These are phyloP conservation scores for Combretum micranthum DNA, from an alignment of 345 rosid genomes.

Conservation along the genomic window DNA sequence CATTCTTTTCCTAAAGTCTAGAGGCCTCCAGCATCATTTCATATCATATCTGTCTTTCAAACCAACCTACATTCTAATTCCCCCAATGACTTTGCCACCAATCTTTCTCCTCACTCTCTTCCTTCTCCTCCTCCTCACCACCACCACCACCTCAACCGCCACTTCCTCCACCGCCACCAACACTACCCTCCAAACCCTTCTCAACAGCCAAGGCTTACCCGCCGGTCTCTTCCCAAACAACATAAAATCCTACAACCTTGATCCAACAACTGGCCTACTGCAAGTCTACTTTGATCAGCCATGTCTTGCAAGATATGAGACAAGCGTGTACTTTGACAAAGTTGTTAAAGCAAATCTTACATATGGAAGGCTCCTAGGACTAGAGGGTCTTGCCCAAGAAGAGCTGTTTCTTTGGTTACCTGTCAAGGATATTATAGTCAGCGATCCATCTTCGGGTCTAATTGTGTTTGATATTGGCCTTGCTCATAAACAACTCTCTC, in stretches of 20 bases:
- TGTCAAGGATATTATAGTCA: slow-evolving; percentile 70
- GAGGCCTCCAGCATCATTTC: too few species aligned
- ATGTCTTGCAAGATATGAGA: slow-evolving; percentile 64
- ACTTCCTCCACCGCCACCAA: slow-evolving; percentile 3
- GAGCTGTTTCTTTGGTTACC: slow-evolving; percentile 90
- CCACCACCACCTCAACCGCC: background rate
- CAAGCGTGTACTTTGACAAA: slow-evolving; percentile 52
- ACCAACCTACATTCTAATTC: too few species aligned
- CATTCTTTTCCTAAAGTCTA: too few species aligned
- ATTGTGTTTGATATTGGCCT: slow-evolving; percentile 85
- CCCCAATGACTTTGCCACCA: background rate
- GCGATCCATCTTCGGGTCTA: slow-evolving; percentile 72
- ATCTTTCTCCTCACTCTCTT: slow-evolving; percentile 8
- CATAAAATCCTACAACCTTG: slow-evolving; percentile 56
- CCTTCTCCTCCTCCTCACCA: slow-evolving; percentile 7
- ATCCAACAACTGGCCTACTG: slow-evolving; percentile 44
- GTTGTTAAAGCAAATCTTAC: slow-evolving; percentile 77
- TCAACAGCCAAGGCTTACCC: slow-evolving; percentile 70
- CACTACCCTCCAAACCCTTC: slow-evolving; percentile 65
- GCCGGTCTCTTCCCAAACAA: slow-evolving; percentile 75
- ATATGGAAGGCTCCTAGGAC: slow-evolving; percentile 64
- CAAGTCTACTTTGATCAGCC: slow-evolving; percentile 77
- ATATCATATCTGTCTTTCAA: too few species aligned
- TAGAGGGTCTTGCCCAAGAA: slow-evolving; percentile 66
- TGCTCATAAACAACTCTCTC: slow-evolving; percentile 74